Evolutionary conservation across 1,284 basidiomycete genomes (phyloP).

Genomic region (Crucibulum cyathiforme): DNA sequence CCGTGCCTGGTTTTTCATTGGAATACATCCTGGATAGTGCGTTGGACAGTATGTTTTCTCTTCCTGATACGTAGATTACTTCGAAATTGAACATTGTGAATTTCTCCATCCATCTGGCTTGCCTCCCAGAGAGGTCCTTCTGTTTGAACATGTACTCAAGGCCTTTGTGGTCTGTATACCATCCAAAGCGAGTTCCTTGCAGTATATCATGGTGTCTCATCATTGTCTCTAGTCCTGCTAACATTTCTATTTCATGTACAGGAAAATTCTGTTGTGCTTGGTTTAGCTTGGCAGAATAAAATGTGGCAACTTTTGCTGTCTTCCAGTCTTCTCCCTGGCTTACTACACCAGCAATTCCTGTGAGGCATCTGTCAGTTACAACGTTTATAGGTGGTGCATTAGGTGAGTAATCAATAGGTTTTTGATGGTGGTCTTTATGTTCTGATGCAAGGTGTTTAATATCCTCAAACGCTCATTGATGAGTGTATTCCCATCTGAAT

Average conservation of each 20-base stretch:
- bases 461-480: constrained; percentile 39
- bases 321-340: constrained; percentile 34
- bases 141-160: constrained; percentile 38
- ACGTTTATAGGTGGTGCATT: constrained; percentile 22
- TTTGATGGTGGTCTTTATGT: constrained; percentile 14
- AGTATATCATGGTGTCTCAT: constrained; percentile 34
- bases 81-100: constrained; percentile 35
- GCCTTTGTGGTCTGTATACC: constrained; percentile 45
- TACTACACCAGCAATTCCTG: constrained; percentile 34
- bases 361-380: constrained; percentile 32
- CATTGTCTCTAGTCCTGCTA: constrained; percentile 42
- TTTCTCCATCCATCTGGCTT: constrained; percentile 46
- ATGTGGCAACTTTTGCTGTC: constrained; percentile 32
- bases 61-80: constrained; percentile 33
- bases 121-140: constrained; percentile 34
- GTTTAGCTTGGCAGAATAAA: constrained; percentile 45
- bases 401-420: constrained; percentile 22
- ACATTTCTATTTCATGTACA: constrained; percentile 41
- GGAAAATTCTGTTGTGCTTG: constrained; percentile 46
- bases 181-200: constrained; percentile 33
- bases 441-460: constrained; percentile 26
- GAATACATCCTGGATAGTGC: constrained; percentile 36
- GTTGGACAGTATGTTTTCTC: constrained; percentile 37
- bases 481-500: constrained; percentile 7
- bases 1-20: constrained; percentile 25